Evolutionary conservation across 108 stramenopile species (phyloP), one percentile per base, ranked within the genome.

Genomic region (Mayamaea pseudoterrestris): DNA sequence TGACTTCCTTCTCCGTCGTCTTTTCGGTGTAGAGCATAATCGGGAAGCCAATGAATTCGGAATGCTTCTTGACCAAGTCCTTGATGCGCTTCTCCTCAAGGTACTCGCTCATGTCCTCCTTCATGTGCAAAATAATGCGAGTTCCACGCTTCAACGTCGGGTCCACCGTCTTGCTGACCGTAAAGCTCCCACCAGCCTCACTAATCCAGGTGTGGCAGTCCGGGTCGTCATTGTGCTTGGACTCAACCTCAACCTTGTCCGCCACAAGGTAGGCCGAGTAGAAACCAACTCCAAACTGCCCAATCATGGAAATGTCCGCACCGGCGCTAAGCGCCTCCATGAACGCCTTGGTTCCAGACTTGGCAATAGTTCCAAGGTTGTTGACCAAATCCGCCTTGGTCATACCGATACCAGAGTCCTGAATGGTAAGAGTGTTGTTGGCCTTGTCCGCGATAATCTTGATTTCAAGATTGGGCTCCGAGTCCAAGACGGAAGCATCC

Each of bases 271-370:
- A 99, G 27, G 99, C 97, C 6, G 97, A 98, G 85, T 99, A 99
- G 82, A 99, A 99, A 59, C 99, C 99, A 30, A 99, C 99, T 53
- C 99, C 99, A 76, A 99, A 99, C 71, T 99, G 99, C 34, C 99
- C 99, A 71, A 99, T 99, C 97, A 98, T 98, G 66, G 85, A 89
- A 62, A 99, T 99, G 49, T 99, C 98, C 13, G 98, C 98, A 25
- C 98, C 98, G 50, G 96, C 97, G 31, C 82, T 68, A 29, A 99
- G 79, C 17, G 97, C 98, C 84, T 99, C 98, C 98, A 99, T 99
- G 72, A 99, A 99, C 16, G 93, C 91, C 88, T 98, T 99, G 66
- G 98, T 99, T 45, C 98, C 98, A 7, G 96, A 97, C 82, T 98
- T 98, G 79, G 98, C 98, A 65, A 99, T 98, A 63, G 98, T 99